These are phyloP conservation scores for Pleurozium schreberi DNA, from an alignment of 225 moss, liverwort and hornwort species.

Conservation along the genomic window DNA sequence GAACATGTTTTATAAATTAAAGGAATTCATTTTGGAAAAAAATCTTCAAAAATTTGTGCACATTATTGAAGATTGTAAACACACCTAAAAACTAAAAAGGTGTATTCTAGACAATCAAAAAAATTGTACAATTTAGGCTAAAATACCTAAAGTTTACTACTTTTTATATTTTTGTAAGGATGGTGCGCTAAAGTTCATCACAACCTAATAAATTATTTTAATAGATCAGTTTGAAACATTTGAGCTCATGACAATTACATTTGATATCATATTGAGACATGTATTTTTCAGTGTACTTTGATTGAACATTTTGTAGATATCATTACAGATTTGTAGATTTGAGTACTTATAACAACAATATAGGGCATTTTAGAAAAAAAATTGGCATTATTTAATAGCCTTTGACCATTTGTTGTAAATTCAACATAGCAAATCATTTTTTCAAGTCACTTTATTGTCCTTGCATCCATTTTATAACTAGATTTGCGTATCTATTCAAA, in stretches of 20 bases:
- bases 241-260: neutral
- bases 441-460: neutral
- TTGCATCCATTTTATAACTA: neutral
- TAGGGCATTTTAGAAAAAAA: neutral
- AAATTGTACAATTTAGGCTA: neutral
- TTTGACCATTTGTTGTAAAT: neutral
- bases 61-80: neutral
- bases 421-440: neutral
- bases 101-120: neutral
- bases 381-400: neutral
- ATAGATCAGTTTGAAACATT: neutral
- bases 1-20: neutral
- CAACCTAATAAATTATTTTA: neutral
- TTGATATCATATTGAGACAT: neutral
- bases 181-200: neutral
- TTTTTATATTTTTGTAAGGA: neutral
- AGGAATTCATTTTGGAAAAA: neutral
- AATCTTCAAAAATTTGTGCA: neutral
- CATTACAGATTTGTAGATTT: neutral
- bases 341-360: neutral
- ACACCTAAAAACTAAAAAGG: fast-evolving
- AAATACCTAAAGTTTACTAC: fast-evolving
- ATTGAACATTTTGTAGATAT: neutral
- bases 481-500: neutral
- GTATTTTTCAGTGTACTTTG: neutral